Percentiles rank a stretch among this genome's conserved stretches.
These are phyloP conservation scores for Skeletonema potamos DNA, from an alignment of 108 stramenopile species.

Conservation along the genomic window DNA sequence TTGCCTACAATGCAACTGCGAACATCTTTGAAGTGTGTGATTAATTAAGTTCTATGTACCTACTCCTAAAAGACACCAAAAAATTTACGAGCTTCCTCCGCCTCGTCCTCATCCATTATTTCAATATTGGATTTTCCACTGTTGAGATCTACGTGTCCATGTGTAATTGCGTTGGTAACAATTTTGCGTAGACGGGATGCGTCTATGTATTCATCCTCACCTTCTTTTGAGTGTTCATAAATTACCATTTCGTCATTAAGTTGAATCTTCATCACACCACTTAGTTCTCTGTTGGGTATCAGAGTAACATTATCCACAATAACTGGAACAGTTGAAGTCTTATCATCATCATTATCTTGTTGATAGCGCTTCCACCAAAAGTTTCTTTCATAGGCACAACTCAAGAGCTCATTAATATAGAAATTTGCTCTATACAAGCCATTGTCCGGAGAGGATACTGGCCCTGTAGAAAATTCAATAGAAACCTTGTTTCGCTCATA, in stretches of 20 bases:
- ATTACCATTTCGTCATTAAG: constrained; percentile 17
- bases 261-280: constrained; percentile 24
- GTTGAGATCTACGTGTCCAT: not conserved
- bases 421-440: constrained; percentile 19
- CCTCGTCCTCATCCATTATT: constrained; percentile 67
- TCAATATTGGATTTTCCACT: constrained; percentile 8
- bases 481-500: constrained; percentile 20
- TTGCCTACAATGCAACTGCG: too few species aligned
- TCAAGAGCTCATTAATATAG: constrained; percentile 55
- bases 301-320: constrained; percentile 32
- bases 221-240: not conserved
- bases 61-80: constrained; percentile 60
- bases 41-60: too few species aligned
- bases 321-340: constrained; percentile 10
- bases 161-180: not conserved
- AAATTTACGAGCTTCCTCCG: constrained; percentile 49
- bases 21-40: too few species aligned
- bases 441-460: constrained; percentile 21
- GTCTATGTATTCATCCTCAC: not conserved
- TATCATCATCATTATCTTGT: constrained; percentile 7
- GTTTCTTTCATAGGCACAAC: constrained; percentile 39
- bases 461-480: constrained; percentile 39
- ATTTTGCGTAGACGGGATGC: constrained; percentile 1
- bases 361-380: constrained; percentile 34
- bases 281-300: constrained; percentile 19